phyloP scores from a whole-genome alignment of 2,329 filamentous ascomycete genomes.

The Neonectria sp. region DNA sequence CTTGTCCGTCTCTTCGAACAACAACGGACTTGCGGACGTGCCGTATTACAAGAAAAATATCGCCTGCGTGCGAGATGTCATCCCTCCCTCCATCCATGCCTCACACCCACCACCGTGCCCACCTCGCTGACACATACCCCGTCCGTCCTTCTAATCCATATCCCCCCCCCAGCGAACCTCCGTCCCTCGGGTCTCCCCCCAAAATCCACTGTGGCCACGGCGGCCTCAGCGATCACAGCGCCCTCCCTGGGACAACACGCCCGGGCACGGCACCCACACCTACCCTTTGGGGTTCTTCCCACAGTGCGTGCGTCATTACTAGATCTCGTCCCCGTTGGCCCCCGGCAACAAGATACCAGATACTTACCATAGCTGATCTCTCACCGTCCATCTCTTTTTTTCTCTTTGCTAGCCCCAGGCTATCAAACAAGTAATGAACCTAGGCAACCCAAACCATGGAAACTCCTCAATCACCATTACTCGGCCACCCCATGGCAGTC shows the following conservation, averaged over 20 bases:
- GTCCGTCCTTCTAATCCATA: conserved; percentile 21
- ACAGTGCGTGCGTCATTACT: conserved; percentile 42
- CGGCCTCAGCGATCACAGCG: conserved; percentile 30
- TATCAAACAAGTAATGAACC: conserved; percentile 35
- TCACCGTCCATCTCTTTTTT: conserved; percentile 24
- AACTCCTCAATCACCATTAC: conserved; percentile 10
- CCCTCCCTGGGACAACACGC: conserved; percentile 23
- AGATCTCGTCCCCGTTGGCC: conserved; percentile 42
- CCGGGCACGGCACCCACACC: conserved; percentile 21
- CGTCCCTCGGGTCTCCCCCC: conserved; percentile 35
- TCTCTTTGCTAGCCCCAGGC: conserved; percentile 11
- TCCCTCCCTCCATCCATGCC: conserved; percentile 39
- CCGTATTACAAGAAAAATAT: conserved; percentile 23
- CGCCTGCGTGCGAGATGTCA: conserved; percentile 20
- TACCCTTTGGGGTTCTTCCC: conserved; percentile 21
- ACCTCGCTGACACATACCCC: conserved; percentile 29
- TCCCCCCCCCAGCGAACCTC: conserved; percentile 21
- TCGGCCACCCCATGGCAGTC: conserved; percentile 5
- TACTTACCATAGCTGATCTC: conserved; percentile 25
- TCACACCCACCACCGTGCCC: conserved; percentile 36
- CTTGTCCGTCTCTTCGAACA: conserved; percentile 1
- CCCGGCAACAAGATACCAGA: conserved; percentile 36
- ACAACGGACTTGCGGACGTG: not conserved
- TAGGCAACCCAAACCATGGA: conserved; percentile 19
- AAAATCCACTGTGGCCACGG: conserved; percentile 30